Evolutionary conservation across 305 asterid species (phyloP).

Genomic region (Fraxinus velutina): DNA sequence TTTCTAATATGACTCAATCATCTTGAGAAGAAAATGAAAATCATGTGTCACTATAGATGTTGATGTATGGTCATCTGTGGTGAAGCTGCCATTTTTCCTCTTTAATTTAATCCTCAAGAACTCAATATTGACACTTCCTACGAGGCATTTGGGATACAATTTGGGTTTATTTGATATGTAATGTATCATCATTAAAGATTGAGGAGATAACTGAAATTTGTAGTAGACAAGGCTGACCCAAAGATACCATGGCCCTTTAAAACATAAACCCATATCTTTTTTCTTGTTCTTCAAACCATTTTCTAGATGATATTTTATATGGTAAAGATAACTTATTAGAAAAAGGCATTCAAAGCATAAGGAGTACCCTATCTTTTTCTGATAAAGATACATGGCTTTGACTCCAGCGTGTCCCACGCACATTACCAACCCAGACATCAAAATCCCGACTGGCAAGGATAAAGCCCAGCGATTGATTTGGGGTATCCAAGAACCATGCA

Average conservation of each 20-base stretch:
- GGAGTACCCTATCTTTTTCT: constrained; percentile 54
- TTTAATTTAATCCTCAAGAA: not conserved
- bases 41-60: not conserved
- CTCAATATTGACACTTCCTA: not conserved
- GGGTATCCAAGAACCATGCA: constrained; percentile 85
- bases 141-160: not conserved
- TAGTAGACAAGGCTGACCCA: not conserved
- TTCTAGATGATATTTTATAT: not conserved
- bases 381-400: constrained; percentile 72
- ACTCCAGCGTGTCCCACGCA: constrained; percentile 95
- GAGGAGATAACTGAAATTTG: not conserved
- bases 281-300: not conserved
- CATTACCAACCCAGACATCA: constrained; percentile 98
- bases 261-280: not conserved
- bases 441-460: constrained; percentile 84
- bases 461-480: constrained; percentile 76
- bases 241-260: not conserved
- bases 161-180: not conserved
- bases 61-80: not conserved
- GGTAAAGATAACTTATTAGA: not conserved
- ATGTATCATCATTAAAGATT: not conserved
- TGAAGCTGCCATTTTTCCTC: not conserved
- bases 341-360: constrained; percentile 16
- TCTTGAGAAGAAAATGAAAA: not conserved
- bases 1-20: not conserved